Evolutionary conservation across 2,329 filamentous ascomycete genomes (phyloP).

Genomic region (Bipolaris bicolor): DNA sequence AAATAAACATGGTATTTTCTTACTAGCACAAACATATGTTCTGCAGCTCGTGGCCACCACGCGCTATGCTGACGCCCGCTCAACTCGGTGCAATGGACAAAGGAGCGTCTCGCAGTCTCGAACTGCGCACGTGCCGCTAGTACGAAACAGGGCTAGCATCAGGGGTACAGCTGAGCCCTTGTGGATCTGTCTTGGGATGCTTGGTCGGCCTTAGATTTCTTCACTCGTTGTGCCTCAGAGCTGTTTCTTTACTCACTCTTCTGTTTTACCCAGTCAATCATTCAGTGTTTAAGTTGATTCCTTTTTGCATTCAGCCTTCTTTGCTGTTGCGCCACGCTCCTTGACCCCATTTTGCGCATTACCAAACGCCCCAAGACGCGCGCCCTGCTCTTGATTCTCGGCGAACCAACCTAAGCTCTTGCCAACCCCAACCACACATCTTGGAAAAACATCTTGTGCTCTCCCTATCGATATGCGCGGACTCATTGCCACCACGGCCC

Average conservation of each 20-base stretch:
- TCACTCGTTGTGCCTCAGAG: slow-evolving; percentile 43
- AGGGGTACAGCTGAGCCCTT: slow-evolving; percentile 30
- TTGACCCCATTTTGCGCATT: slow-evolving; percentile 22
- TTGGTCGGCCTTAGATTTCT: slow-evolving; percentile 35
- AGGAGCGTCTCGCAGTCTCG: slow-evolving; percentile 1
- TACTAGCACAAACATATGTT: background rate
- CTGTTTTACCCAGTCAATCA: slow-evolving; percentile 41
- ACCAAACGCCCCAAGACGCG: slow-evolving; percentile 13
- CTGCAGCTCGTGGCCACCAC: background rate
- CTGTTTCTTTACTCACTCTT: slow-evolving; percentile 38
- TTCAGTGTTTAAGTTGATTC: slow-evolving; percentile 32
- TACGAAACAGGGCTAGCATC: slow-evolving; percentile 36
- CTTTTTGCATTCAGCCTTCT: slow-evolving; percentile 25
- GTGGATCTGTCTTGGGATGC: slow-evolving; percentile 34
- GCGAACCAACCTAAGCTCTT: slow-evolving; percentile 33
- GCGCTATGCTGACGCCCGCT: slow-evolving; percentile 1
- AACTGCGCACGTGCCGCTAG: slow-evolving; percentile 11
- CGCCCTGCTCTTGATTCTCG: slow-evolving; percentile 27
- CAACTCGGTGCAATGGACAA: background rate
- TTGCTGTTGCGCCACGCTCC: slow-evolving; percentile 36
- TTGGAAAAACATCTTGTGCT: slow-evolving; percentile 32
- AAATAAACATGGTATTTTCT: background rate
- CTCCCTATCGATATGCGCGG: slow-evolving; percentile 59
- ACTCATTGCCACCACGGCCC: slow-evolving; percentile 58
- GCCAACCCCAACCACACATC: slow-evolving; percentile 34